Evolutionary conservation across 352 stramenopile species (phyloP), one percentile per base, ranked within the genome.

Genomic region (Peronospora farinosa): DNA sequence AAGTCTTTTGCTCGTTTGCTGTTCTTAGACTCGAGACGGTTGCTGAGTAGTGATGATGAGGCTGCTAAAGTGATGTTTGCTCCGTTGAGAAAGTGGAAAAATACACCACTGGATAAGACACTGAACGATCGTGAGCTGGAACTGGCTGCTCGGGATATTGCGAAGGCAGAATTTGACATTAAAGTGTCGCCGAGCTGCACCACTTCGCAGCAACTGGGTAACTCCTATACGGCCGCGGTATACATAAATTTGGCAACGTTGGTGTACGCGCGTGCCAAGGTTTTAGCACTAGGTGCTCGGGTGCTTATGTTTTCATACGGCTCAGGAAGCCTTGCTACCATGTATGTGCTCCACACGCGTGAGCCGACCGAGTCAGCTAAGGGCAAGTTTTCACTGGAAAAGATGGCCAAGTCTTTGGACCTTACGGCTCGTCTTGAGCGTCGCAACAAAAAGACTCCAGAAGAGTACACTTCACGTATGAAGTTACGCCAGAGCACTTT

Each of bases 271-370:
- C 74, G 59, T 55, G 73, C 47, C 19, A 63, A 44, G 19, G 72
- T 60, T 11, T 63, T 97, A 9, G 36, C 60, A 15, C 56, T 51
- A 1, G 79, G 69, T 32, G 90, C 97, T 62, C 74, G 70, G 10
- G 73, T 96, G 10, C 64, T 96, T 15, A 67, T 98, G 7, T 99
- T 98, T 67, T 98, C 91, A 33, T 99, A 98, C 71, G 96, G 96
- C 31, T 98, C 90, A 7, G 96, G 96, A 30, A 92, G 93, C 27
- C 72, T 98, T 39, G 95, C 95, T 23, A 96, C 92, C 35, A 98
- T 98, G 92, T 98, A 97, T 66, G 28, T 48, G 23, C 63, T 59
- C 42, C 51, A 13, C 31, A 50, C 60, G 37, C 50, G 43, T 23
- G 40, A 53, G 31, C 51, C 45, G 27, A 62, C 48, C 12, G 57